Evolutionary conservation across 78 protist genomes (phyloP).

Genomic region (Cavenderia fasciculata): DNA sequence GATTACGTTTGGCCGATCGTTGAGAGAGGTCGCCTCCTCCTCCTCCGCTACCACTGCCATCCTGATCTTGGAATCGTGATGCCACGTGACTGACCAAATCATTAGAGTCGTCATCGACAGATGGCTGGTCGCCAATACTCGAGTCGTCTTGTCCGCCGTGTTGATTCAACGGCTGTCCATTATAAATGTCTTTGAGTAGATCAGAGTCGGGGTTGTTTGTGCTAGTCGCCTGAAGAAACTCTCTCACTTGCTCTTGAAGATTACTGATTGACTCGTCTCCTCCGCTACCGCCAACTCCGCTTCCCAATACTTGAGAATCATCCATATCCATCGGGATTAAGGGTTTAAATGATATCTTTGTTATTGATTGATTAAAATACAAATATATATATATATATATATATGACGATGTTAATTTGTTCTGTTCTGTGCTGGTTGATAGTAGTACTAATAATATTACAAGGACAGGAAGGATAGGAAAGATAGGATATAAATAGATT

Average conservation of each 20-base stretch:
- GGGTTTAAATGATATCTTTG: neutral
- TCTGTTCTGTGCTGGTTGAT: neutral
- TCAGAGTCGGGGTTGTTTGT: neutral
- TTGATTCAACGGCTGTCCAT: no score
- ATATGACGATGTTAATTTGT: neutral
- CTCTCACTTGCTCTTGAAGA: constrained; percentile 8
- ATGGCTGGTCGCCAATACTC: no score
- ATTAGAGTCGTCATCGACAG: no score
- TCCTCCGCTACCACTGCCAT: neutral
- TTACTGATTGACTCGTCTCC: neutral
- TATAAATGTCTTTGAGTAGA: neutral
- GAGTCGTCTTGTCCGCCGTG: no score
- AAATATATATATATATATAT: neutral
- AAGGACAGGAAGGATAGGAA: neutral
- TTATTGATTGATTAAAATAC: neutral
- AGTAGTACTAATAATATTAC: neutral
- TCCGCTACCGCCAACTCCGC: neutral
- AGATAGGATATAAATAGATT: neutral
- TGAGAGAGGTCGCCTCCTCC: neutral
- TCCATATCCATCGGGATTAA: neutral
- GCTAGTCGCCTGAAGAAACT: constrained; percentile 5
- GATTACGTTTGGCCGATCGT: constrained; percentile 24
- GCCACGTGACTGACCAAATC: no score
- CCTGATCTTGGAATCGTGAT: neutral
- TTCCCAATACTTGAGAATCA: neutral